phyloP scores from a whole-genome alignment of 352 stramenopile genomes.

The Phytophthora aleatoria region DNA sequence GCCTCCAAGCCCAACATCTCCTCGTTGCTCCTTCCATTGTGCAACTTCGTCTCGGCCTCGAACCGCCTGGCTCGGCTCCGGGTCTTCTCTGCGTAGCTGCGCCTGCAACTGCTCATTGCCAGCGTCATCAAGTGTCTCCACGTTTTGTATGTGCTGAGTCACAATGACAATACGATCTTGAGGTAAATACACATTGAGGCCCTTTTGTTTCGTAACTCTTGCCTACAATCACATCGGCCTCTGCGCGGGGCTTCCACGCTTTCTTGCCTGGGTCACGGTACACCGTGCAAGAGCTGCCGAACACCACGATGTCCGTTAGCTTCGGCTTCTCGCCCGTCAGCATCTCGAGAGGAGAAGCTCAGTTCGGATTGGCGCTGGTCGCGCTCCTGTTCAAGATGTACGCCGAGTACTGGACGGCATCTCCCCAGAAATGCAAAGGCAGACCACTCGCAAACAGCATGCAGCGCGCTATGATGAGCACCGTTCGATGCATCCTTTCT shows the following conservation, averaged over 20 bases:
- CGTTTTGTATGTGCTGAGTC: slow-evolving; percentile 5
- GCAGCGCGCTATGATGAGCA: slow-evolving; percentile 29
- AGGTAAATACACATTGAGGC: slow-evolving; percentile 17
- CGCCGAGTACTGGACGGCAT: slow-evolving; percentile 32
- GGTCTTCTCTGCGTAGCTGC: slow-evolving; percentile 1
- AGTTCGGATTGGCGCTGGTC: slow-evolving; percentile 11
- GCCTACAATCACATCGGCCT: slow-evolving; percentile 12
- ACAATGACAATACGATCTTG: not conserved
- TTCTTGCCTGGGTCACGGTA: not conserved
- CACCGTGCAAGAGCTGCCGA: slow-evolving; percentile 16
- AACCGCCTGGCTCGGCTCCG: not conserved
- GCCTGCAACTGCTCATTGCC: slow-evolving; percentile 1
- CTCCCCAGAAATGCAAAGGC: slow-evolving; percentile 15
- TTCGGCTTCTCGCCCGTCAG: not conserved
- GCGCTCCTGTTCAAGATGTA: slow-evolving; percentile 35
- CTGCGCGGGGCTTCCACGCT: not conserved
- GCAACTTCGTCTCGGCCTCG: not conserved
- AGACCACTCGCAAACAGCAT: slow-evolving; percentile 1
- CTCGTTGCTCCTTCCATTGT: not conserved
- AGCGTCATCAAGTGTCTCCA: not conserved
- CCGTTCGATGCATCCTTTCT: slow-evolving; percentile 35
- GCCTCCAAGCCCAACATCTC: not conserved
- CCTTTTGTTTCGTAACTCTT: slow-evolving; percentile 24
- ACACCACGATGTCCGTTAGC: slow-evolving; percentile 13
- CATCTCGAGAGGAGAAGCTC: slow-evolving; percentile 9